A percentile compares a stretch with the other conserved stretches of the same genome.
Evolutionary conservation across 148 eudicot genomes (phyloP).

Genomic region (Camellia japonica): DNA sequence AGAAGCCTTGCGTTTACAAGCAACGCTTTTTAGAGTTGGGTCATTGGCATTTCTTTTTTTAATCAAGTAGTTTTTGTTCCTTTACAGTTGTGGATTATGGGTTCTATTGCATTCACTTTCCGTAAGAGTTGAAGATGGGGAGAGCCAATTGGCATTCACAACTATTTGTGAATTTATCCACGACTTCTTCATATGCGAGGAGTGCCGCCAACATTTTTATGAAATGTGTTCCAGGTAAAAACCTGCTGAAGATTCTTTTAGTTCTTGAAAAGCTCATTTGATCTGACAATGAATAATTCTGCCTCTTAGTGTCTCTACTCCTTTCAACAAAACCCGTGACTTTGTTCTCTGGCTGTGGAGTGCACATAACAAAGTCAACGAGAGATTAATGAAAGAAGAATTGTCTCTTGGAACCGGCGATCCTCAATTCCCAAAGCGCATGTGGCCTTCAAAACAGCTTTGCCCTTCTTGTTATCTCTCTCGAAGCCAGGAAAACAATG

Average conservation of each 20-base stretch:
- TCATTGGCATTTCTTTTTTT: background rate
- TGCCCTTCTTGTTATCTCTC: slow-evolving; percentile 74
- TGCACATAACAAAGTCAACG: slow-evolving; percentile 81
- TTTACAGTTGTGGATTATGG: slow-evolving; percentile 95
- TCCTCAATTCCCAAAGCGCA: slow-evolving; percentile 74
- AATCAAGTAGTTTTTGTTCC: slow-evolving; percentile 15
- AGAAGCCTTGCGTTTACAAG: background rate
- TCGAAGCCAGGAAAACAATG: slow-evolving; percentile 22
- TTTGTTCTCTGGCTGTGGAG: slow-evolving; percentile 90
- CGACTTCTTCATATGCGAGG: slow-evolving; percentile 89
- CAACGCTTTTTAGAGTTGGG: background rate
- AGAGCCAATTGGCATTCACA: slow-evolving; percentile 74
- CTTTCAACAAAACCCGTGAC: slow-evolving; percentile 76
- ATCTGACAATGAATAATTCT: slow-evolving; percentile 11
- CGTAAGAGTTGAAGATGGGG: slow-evolving; percentile 88
- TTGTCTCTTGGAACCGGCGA: slow-evolving; percentile 58
- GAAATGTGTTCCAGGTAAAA: slow-evolving; percentile 87
- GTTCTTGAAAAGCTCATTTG: slow-evolving; percentile 1
- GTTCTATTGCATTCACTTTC: slow-evolving; percentile 87
- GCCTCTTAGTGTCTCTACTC: slow-evolving; percentile 54
- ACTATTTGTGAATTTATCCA: slow-evolving; percentile 77
- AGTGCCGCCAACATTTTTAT: slow-evolving; percentile 89
- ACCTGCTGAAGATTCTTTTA: slow-evolving; percentile 7
- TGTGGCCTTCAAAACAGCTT: slow-evolving; percentile 90
- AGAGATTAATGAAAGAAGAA: slow-evolving; percentile 77